phyloP scores from a whole-genome alignment of 495 filamentous ascomycete species.

The Schizothecium vesticola region DNA sequence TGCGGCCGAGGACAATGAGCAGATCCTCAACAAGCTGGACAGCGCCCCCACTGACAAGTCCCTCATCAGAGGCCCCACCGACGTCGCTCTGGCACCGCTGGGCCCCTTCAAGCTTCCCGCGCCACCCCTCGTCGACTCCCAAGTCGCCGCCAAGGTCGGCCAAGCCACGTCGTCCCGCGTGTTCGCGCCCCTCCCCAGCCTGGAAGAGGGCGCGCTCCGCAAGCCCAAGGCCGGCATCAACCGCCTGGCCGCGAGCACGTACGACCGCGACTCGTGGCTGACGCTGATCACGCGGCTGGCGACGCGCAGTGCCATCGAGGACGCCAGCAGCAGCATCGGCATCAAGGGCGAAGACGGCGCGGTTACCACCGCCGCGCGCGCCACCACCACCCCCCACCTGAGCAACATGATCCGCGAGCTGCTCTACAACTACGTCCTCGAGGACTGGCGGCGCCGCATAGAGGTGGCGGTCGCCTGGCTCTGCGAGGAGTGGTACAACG shows the following conservation, averaged over 20 bases:
- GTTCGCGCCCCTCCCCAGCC: constrained; percentile 65
- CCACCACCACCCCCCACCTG: constrained; percentile 38
- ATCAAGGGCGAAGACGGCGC: constrained; percentile 51
- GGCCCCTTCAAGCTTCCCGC: constrained; percentile 69
- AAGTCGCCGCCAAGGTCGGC: constrained; percentile 62
- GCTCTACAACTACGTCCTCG: constrained; percentile 75
- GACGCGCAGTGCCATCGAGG: constrained; percentile 68
- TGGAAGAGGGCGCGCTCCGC: constrained; percentile 52
- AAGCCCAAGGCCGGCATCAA: constrained; percentile 65
- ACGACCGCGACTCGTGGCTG: constrained; percentile 87
- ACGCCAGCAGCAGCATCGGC: constrained; percentile 21
- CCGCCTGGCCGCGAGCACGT: constrained; percentile 75
- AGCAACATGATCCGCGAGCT: constrained; percentile 69
- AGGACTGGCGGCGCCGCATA: constrained; percentile 84
- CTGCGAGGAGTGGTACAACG: constrained; percentile 97
- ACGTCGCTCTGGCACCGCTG: constrained; percentile 49
- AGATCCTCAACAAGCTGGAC: constrained; percentile 65
- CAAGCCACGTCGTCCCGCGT: constrained; percentile 66
- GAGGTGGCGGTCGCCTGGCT: constrained; percentile 86
- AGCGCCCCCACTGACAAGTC: constrained; percentile 50
- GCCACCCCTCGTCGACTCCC: constrained; percentile 64
- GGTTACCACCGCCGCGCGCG: constrained; percentile 12
- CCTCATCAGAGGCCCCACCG: constrained; percentile 25
- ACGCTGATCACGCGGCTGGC: constrained; percentile 80
- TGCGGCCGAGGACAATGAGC: constrained; percentile 63